phyloP scores from a whole-genome alignment of 2,329 filamentous ascomycete species.

The Fusarium miscanthi region DNA sequence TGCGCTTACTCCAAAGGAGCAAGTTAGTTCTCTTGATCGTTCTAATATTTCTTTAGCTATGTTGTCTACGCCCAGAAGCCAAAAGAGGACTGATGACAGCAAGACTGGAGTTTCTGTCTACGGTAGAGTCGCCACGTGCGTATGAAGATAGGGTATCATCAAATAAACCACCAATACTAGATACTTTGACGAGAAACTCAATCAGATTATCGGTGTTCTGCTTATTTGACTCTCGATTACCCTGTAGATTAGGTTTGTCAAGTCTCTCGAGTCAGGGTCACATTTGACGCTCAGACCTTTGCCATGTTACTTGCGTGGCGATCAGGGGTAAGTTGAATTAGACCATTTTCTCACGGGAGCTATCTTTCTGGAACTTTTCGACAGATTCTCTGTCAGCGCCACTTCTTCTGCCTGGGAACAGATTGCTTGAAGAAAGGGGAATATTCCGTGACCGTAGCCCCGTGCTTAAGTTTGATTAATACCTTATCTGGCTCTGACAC shows the following conservation, averaged over 20 bases:
- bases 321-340: not conserved
- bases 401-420: accelerated
- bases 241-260: not conserved
- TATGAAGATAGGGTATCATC: not conserved
- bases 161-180: too few relatives aligned
- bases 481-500: too few relatives aligned
- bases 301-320: not conserved
- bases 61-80: constrained; percentile 29
- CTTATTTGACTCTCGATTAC: not conserved
- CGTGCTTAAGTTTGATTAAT: not conserved
- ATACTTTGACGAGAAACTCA: not conserved
- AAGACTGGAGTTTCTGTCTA: not conserved
- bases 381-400: not conserved
- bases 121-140: too few relatives aligned
- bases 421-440: not conserved
- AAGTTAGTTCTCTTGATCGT: accelerated
- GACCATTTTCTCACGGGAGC: not conserved
- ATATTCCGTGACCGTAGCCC: not conserved
- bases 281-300: not conserved
- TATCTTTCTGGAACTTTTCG: not conserved
- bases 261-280: not conserved
- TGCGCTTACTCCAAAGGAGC: accelerated
- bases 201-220: not conserved
- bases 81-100: not conserved
- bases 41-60: constrained; percentile 21